Base-by-base conservation (phyloP, 768 basidiomycete genomes). In the Galerina sulciceps region DNA sequence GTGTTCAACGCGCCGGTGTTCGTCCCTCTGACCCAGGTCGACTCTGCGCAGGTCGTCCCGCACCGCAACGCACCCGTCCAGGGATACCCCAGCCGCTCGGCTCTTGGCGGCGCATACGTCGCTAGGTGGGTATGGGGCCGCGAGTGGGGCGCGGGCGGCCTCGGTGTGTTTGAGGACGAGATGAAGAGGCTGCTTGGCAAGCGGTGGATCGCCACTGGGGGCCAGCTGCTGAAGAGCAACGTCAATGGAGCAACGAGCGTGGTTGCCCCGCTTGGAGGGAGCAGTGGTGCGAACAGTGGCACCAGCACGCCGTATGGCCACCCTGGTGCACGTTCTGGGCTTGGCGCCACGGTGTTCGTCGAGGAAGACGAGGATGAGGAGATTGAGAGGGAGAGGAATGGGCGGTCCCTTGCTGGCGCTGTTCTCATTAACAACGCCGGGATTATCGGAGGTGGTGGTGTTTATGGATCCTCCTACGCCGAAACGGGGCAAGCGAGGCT, bases 111-210 rank as follows among this genome's bases (percentile, higher is more conserved):
- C 0, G 90, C 92, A 1, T 94, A 91, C 67, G 75, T 91, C 41
- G 93, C 91, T 26, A 81, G 93, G 8, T 94, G 93, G 92, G 87
- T 91, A 42, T 94, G 91, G 91, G 86, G 89, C 40, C 82, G 85
- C 62, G 88, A 91, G 65, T 71, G 78, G 77, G 75, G 75, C 20
- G 67, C 76, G 3, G 75, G 79, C 36, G 75, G 82, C 6, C 76
- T 85, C 20, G 84, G 81, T 20, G 85, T 83, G 22, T 94, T 89
- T 62, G 92, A 94, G 68, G 93, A 94, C 56, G 92, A 94, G 73
- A 83, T 93, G 54, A 79, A 84, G 57, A 74, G 90, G 65, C 66
- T 94, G 48, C 76, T 91, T 37, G 83, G 83, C 44, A 91, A 90
- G 71, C 79, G 90, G 52, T 93, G 92, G 91, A 79, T 85, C 2